Percentiles rank a stretch among this genome's conserved stretches.
phyloP scores from a whole-genome alignment of 2,329 filamentous ascomycete genomes.

The Neopestalotiopsis rosae region DNA sequence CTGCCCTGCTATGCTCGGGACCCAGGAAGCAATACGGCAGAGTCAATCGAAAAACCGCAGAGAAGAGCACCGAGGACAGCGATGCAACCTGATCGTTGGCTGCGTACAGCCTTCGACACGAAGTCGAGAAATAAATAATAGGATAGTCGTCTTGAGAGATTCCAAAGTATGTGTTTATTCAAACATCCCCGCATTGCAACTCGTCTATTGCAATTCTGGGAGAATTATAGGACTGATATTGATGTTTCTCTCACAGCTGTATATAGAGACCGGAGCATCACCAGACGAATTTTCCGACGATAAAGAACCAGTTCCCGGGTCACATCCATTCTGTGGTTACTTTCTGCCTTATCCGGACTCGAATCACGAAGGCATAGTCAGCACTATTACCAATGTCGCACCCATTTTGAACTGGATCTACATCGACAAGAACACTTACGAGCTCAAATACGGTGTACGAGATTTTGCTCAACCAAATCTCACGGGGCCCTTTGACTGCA shows the following conservation, averaged over 20 bases:
- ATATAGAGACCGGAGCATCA: slow-evolving; percentile 47
- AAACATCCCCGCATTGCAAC: not conserved
- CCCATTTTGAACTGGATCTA: slow-evolving; percentile 58
- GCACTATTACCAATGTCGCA: slow-evolving; percentile 53
- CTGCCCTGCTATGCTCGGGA: slow-evolving; percentile 50
- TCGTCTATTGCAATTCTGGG: too few relatives aligned
- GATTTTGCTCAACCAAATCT: slow-evolving; percentile 47
- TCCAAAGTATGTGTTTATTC: slow-evolving; percentile 40
- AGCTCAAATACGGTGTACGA: slow-evolving; percentile 52
- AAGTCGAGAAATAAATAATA: slow-evolving; percentile 49
- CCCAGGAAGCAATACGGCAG: slow-evolving; percentile 54
- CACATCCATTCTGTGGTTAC: slow-evolving; percentile 62
- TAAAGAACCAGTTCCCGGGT: slow-evolving; percentile 35
- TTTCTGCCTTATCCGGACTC: slow-evolving; percentile 62
- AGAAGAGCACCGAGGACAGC: slow-evolving; percentile 54
- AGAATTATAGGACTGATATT: not conserved
- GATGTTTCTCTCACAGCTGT: slow-evolving; percentile 38
- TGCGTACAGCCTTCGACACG: slow-evolving; percentile 49
- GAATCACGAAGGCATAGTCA: slow-evolving; percentile 51
- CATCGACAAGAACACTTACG: slow-evolving; percentile 49
- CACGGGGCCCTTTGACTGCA: slow-evolving; percentile 57
- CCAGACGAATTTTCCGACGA: slow-evolving; percentile 31
- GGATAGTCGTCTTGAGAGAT: slow-evolving; percentile 49
- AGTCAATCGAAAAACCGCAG: slow-evolving; percentile 52
- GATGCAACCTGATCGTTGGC: slow-evolving; percentile 52